phyloP scores from a whole-genome alignment of 139 green algal species.

The Edaphochlamys debaryana region DNA sequence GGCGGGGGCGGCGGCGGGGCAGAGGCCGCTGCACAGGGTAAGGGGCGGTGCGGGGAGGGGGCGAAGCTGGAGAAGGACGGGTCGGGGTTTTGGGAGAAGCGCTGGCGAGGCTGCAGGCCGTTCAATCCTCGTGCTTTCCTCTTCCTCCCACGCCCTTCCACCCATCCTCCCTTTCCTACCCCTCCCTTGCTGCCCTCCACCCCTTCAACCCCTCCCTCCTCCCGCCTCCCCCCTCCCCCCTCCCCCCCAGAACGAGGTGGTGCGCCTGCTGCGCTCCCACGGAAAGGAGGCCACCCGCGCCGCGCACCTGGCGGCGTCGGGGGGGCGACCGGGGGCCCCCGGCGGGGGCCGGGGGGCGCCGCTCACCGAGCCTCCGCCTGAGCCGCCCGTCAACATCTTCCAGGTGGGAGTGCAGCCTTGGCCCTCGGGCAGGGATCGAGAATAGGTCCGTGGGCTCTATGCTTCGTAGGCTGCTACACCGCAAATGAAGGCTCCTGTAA shows the following conservation, averaged over 20 bases:
- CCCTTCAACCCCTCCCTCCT: background rate
- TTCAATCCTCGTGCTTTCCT: too few species aligned
- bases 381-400: constrained; percentile 33
- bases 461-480: too few species aligned
- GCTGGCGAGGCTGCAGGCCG: too few species aligned
- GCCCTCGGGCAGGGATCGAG: too few species aligned
- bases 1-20: background rate
- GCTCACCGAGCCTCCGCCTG: too few species aligned
- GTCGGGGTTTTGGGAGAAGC: background rate
- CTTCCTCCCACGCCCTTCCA: too few species aligned
- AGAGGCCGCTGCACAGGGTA: constrained; percentile 30
- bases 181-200: background rate
- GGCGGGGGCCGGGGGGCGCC: too few species aligned
- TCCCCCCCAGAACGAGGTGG: constrained; percentile 28
- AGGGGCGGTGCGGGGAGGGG: background rate
- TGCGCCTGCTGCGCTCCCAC: constrained; percentile 31
- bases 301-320: background rate
- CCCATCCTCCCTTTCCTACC: too few species aligned
- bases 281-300: constrained; percentile 34
- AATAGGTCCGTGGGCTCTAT: too few species aligned
- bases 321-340: too few species aligned
- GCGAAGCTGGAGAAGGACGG: background rate
- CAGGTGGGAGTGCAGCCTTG: too few species aligned
- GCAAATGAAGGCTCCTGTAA: too few species aligned
- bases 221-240: background rate